Base-by-base conservation (phyloP, 768 basidiomycete genomes). In the Suillus cothurnatus region DNA sequence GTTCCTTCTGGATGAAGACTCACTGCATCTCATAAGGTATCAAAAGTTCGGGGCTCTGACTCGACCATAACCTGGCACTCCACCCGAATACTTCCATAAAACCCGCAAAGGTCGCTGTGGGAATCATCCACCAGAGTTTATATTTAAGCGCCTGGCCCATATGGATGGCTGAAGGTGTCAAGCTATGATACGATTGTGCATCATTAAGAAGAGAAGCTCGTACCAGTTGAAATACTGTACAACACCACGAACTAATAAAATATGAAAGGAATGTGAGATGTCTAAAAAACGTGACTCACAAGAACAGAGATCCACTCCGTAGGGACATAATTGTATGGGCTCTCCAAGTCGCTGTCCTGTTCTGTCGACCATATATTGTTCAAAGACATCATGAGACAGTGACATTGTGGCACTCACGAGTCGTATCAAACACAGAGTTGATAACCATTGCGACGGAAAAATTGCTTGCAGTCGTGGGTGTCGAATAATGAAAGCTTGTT, bases 41-140 rank as follows among this genome's bases (percentile, higher is more conserved):
- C 8, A 68, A 36, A 39, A 62, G 45, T 31, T 65, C 23, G 8
- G 69, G 63, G 31, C 70, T 70, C 34, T 61, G 60, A 43, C 76
- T 81, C 8, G 83, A 85, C 86, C 85, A 88, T 6, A 86, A 70
- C 23, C 87, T 74, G 2, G 78, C 87, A 14, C 72, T 68, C 88
- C 88, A 89, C 0, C 87, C 88, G 3, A 84, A 66, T 11, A 83
- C 69, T 69, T 90, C 89, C 15, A 82, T 71, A 1, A 82, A 17
- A 8, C 85, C 85, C 58, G 82, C 80, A 1, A 86, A 68, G 23
- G 79, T 74, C 4, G 77, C 79, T 0, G 88, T 88, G 0, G 81
- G 81, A 53, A 86, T 36, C 12, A 88, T 67, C 81, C 82, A 89
- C 83, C 85, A 86, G 61, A 81, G 74, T 11, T 81, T 79, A 68